Conservation (phyloP, 1,284 basidiomycete genomes). For the Xerocomus nothofagi region DNA sequence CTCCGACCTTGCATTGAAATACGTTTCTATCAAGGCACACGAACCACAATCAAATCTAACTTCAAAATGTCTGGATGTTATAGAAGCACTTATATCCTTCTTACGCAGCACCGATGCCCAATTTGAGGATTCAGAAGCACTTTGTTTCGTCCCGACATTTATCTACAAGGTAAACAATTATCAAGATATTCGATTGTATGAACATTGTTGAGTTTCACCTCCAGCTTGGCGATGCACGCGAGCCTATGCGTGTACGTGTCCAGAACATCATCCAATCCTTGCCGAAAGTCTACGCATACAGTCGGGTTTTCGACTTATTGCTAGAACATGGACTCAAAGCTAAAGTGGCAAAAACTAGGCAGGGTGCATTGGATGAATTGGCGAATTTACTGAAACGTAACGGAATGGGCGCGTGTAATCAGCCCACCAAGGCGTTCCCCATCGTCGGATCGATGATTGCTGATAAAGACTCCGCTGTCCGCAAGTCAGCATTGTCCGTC, state of each 20-base stretch:
- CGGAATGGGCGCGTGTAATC: conserved; percentile 78
- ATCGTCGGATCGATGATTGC: conserved; percentile 79
- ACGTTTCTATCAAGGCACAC: conserved; percentile 86
- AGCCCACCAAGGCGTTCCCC: conserved; percentile 78
- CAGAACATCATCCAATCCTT: conserved; percentile 72
- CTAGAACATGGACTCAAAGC: conserved; percentile 85
- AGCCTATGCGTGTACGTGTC: conserved; percentile 70
- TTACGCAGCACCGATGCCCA: conserved; percentile 74
- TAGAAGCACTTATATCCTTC: conserved; percentile 78
- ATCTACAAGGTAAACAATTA: conserved; percentile 74
- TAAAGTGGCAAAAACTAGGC: conserved; percentile 88
- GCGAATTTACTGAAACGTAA: conserved; percentile 77
- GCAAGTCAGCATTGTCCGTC: conserved; percentile 78
- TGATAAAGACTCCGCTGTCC: conserved; percentile 85
- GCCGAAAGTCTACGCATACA: conserved; percentile 84
- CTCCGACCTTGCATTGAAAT: conserved; percentile 92
- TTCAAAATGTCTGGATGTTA: conserved; percentile 86
- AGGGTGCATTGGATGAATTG: conserved; percentile 84
- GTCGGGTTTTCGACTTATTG: conserved; percentile 84
- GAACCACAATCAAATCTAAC: conserved; percentile 93
- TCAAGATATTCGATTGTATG: background rate
- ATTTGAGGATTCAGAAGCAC: conserved; percentile 85
- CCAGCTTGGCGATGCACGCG: conserved; percentile 80
- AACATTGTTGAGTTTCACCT: conserved; percentile 5
- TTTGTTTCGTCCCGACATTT: conserved; percentile 88